Conservation (phyloP, 257 asterid species). For the Salvia miltiorrhiza region DNA sequence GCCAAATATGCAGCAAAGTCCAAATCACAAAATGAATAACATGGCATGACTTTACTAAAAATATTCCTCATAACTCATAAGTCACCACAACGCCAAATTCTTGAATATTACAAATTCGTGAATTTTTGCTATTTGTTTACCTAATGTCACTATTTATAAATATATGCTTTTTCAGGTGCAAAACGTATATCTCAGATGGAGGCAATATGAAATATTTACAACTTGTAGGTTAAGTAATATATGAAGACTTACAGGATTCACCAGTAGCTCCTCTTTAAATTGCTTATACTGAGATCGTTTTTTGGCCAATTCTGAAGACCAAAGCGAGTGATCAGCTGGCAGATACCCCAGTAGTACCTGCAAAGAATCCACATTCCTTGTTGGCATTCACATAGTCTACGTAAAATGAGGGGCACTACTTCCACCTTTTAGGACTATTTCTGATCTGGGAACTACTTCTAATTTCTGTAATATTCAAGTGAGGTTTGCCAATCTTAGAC, state of each 20-base stretch:
- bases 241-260: slow-evolving; percentile 84
- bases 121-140: background rate
- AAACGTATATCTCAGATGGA: background rate
- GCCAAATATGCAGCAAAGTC: slow-evolving; percentile 10
- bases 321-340: slow-evolving; percentile 71
- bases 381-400: background rate
- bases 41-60: background rate
- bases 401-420: slow-evolving; percentile 9
- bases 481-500: background rate
- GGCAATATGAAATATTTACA: slow-evolving; percentile 1
- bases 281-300: slow-evolving; percentile 80
- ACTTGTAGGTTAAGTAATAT: background rate
- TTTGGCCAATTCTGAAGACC: slow-evolving; percentile 83
- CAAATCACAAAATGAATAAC: slow-evolving; percentile 4
- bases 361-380: slow-evolving; percentile 23
- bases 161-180: background rate
- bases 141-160: background rate
- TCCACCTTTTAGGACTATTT: background rate
- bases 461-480: slow-evolving; percentile 11
- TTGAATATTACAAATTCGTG: background rate
- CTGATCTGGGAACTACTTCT: background rate
- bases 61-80: background rate
- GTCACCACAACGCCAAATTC: background rate
- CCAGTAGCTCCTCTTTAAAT: slow-evolving; percentile 86
- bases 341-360: slow-evolving; percentile 89